Evolutionary conservation across 768 basidiomycete genomes (phyloP).

Genomic region (Chalciporus piperatus): DNA sequence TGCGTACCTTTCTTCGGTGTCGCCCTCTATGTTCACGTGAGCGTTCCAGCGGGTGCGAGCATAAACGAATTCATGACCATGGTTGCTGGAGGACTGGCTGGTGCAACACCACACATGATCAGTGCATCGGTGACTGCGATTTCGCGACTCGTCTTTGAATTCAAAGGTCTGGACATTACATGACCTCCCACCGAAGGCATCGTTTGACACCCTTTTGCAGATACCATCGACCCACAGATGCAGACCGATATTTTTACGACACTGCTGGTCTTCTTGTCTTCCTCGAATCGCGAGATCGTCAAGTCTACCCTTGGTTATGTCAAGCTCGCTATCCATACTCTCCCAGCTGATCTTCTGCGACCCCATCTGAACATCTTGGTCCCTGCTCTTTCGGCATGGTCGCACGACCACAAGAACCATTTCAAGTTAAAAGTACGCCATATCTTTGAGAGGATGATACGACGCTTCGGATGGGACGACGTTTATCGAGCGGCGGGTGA

Average conservation of each 20-base stretch:
- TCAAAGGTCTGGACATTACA: conserved; percentile 60
- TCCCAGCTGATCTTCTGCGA: conserved; percentile 67
- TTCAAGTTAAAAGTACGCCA: conserved; percentile 97
- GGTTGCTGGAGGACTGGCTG: conserved; percentile 92
- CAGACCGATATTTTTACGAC: conserved; percentile 84
- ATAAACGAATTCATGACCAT: conserved; percentile 95
- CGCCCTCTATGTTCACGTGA: conserved; percentile 13
- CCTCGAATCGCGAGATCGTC: conserved; percentile 95
- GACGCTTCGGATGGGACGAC: conserved; percentile 86
- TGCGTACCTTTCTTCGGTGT: no score
- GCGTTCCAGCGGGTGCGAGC: conserved; percentile 55
- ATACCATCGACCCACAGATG: conserved; percentile 66
- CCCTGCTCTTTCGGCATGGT: conserved; percentile 84
- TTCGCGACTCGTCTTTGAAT: conserved; percentile 92
- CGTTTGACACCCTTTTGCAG: conserved; percentile 35
- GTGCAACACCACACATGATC: conserved; percentile 95
- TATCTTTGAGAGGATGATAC: conserved; percentile 93
- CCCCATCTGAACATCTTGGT: conserved; percentile 78
- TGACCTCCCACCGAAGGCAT: neutral
- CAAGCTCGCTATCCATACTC: conserved; percentile 88
- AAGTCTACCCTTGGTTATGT: conserved; percentile 94
- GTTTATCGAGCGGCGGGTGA: conserved; percentile 72
- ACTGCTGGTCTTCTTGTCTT: conserved; percentile 85
- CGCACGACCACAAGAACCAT: conserved; percentile 98
- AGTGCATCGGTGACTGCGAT: conserved; percentile 95